Evolutionary conservation across 2,329 filamentous ascomycete genomes (phyloP), one percentile per base, ranked within the genome.

Genomic region (Talaromyces piceae): DNA sequence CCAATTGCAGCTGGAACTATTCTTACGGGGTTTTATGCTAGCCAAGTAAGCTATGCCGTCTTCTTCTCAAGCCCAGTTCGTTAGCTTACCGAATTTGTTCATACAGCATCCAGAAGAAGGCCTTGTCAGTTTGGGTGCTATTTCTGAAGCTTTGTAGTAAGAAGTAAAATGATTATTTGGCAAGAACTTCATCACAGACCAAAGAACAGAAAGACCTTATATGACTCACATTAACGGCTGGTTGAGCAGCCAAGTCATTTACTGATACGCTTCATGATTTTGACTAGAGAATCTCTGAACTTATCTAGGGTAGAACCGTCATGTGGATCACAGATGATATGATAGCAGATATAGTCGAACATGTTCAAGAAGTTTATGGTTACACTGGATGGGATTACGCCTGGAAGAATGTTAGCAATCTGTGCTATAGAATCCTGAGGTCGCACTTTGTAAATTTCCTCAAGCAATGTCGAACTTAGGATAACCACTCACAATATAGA

Each of bases 21-120:
- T 27, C 22, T 52, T 18, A 52, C 46, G n/a, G 50, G 46, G 9
- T 49, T 49, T 16, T 49, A 45, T 25, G 50, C 28, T 23, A 49
- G 12, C n/a, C 39, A 52, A 13, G 39, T 39, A 52, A 44, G 39
- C 16, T 2, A 26, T 23, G 28, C 20, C 5, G n/a, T 43, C 22
- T 20, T 22, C 23, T 28, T 30, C 12, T 25, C 5, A 27, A 22
- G 7, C 44, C 9, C 5, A n/a, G n/a, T 43, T 43, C 22, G 16
- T 41, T 43, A 16, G 25, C 31, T 49, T 30, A 46, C 44, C 44
- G 9, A 46, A 18, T 13, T 30, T 13, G 16, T 37, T 12, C 31
- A 48, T 39, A 28, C 33, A 52, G 47, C 37, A 49, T 16, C 27
- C 11, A 8, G 28, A 27, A 18, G 20, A 47, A 12, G 28, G 50